Conservation (phyloP, 1,284 basidiomycete species). For the Pterulicium gracile region DNA sequence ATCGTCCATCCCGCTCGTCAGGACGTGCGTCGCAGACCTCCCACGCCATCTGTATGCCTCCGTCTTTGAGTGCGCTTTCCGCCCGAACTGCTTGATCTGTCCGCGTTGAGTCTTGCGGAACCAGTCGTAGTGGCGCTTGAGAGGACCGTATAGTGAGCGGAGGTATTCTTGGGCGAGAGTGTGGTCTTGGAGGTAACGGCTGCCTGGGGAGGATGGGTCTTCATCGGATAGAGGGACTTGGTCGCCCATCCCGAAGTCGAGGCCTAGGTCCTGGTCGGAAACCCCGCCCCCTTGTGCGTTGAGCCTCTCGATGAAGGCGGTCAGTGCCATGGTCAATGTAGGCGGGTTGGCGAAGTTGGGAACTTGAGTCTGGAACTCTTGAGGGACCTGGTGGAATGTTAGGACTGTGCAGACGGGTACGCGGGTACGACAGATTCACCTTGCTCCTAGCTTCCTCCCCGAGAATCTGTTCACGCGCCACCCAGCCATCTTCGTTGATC, state of each 20-base stretch:
- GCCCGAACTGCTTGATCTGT: constrained; percentile 83
- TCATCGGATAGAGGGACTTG: constrained; percentile 35
- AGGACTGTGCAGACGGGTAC: constrained; percentile 6
- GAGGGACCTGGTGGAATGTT: constrained; percentile 51
- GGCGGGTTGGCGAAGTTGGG: constrained; percentile 92
- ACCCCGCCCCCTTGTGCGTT: constrained; percentile 33
- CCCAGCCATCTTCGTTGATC: constrained; percentile 91
- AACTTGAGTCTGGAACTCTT: constrained; percentile 86
- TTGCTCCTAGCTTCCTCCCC: constrained; percentile 92
- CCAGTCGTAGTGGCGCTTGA: constrained; percentile 91
- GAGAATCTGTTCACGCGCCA: constrained; percentile 89
- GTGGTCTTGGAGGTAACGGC: constrained; percentile 43
- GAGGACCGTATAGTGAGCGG: constrained; percentile 68
- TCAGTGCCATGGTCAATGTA: constrained; percentile 84
- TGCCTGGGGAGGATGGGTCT: constrained; percentile 21
- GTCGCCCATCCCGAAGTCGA: constrained; percentile 41
- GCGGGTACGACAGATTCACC: constrained; percentile 25
- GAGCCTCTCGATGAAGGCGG: constrained; percentile 75
- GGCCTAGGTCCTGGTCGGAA: constrained; percentile 49
- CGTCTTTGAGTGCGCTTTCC: constrained; percentile 70
- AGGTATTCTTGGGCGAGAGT: constrained; percentile 60
- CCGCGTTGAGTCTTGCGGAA: constrained; percentile 89
- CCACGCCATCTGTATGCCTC: constrained; percentile 95
- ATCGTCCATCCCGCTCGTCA: constrained; percentile 93
- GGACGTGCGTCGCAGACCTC: constrained; percentile 75